Conservation (phyloP, 208 protist species). For the Leishmania braziliensis region DNA sequence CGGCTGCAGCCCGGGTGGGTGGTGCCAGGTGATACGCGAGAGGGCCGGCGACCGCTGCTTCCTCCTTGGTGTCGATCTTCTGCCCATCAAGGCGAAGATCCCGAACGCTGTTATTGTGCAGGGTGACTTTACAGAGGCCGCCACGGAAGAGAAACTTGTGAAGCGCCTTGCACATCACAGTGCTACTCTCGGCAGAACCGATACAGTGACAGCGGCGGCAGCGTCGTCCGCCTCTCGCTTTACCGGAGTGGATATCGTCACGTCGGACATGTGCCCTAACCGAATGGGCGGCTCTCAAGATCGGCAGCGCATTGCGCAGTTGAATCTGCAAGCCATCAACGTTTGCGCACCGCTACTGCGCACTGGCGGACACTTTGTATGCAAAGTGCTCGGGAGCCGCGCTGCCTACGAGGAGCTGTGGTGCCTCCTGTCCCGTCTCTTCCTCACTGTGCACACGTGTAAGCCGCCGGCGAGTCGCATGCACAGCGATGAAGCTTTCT, state of each 20-base stretch:
- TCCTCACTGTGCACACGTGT: constrained; percentile 47
- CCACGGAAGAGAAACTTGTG: constrained; percentile 49
- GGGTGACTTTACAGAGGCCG: constrained; percentile 67
- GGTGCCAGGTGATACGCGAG: constrained; percentile 84
- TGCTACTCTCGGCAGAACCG: not conserved
- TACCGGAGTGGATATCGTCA: constrained; percentile 62
- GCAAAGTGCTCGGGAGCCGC: constrained; percentile 72
- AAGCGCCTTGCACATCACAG: constrained; percentile 20
- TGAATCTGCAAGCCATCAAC: constrained; percentile 53
- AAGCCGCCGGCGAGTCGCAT: constrained; percentile 75
- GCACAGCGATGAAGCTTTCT: constrained; percentile 74
- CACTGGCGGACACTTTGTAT: constrained; percentile 75
- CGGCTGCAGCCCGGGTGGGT: constrained; percentile 85
- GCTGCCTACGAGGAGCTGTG: constrained; percentile 58
- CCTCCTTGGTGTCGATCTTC: constrained; percentile 74
- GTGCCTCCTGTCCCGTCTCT: constrained; percentile 32
- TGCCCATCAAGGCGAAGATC: constrained; percentile 54
- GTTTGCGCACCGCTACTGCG: constrained; percentile 58
- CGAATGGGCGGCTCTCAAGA: constrained; percentile 66
- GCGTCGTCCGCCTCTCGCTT: constrained; percentile 3
- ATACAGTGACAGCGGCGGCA: not conserved
- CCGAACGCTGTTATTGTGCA: constrained; percentile 66
- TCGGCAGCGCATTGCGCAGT: constrained; percentile 60
- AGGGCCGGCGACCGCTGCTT: constrained; percentile 58
- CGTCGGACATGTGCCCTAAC: constrained; percentile 88